phyloP scores from a whole-genome alignment of 176 grass and related monocot genomes.

The Lolium multiflorum region DNA sequence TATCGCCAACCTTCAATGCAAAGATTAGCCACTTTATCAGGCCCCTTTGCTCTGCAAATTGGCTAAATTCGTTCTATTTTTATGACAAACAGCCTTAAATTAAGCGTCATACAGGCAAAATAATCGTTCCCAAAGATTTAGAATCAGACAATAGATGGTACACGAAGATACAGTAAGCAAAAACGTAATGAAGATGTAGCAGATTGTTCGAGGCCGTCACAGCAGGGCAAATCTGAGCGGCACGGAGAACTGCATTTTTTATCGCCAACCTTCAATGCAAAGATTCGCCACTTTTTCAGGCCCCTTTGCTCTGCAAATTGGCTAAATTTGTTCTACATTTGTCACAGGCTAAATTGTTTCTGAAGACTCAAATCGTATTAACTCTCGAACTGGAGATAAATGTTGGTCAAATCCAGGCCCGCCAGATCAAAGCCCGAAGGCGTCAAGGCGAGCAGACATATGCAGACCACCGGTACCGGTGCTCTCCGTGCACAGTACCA shows the following conservation, averaged over 20 bases:
- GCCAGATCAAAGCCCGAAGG: conserved; percentile 78
- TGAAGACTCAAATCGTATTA: not conserved
- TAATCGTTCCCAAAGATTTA: not conserved
- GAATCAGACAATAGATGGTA: not conserved
- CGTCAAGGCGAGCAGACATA: conserved; percentile 93
- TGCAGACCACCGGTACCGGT: conserved; percentile 46
- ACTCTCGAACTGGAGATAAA: not conserved
- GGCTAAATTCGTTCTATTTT: not conserved
- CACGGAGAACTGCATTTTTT: not conserved
- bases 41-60: not conserved
- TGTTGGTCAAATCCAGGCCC: conserved; percentile 87
- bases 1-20: not conserved
- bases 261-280: not conserved
- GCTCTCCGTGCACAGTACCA: conserved; percentile 84
- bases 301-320: not conserved
- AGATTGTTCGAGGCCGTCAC: not conserved
- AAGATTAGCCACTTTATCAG: not conserved
- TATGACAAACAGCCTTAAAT: no score
- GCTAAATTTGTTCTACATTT: no score
- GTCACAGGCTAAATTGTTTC: no score
- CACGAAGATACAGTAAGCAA: no score
- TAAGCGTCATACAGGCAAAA: no score
- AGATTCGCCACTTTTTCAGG: not conserved
- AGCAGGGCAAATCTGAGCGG: not conserved
- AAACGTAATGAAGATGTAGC: not conserved